phyloP scores from a whole-genome alignment of 257 asterid species.

The Mitragyna speciosa region DNA sequence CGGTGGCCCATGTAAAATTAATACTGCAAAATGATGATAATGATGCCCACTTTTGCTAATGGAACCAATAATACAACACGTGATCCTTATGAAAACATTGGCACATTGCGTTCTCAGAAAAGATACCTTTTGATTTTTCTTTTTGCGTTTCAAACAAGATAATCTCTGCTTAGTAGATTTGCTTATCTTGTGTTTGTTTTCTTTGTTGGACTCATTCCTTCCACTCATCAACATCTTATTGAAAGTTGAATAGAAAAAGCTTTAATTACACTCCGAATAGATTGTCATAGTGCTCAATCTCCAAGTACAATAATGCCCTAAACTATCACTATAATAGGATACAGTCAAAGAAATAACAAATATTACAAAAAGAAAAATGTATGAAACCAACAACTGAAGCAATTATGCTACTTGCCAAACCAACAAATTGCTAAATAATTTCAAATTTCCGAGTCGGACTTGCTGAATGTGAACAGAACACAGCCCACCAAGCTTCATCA shows the following conservation, averaged over 20 bases:
- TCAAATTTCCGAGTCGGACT: neutral
- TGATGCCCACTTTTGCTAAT: neutral
- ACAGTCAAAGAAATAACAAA: no score
- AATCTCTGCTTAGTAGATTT: neutral
- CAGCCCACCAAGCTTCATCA: neutral
- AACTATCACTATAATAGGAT: neutral
- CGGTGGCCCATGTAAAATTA: neutral
- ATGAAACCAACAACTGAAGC: no score
- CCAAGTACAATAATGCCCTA: neutral
- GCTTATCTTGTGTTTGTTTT: neutral
- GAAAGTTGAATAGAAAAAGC: neutral
- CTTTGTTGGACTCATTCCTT: neutral
- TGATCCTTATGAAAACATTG: conserved; percentile 17
- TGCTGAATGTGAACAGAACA: conserved; percentile 17
- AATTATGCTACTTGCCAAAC: neutral
- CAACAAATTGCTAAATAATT: neutral
- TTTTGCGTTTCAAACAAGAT: neutral
- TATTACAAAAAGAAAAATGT: no score
- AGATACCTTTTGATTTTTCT: neutral
- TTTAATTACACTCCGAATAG: no score
- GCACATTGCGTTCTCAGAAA: neutral
- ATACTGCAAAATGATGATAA: neutral
- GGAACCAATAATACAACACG: neutral
- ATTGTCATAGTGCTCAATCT: neutral
- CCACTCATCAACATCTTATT: neutral